phyloP scores from a whole-genome alignment of 805 yeast species.

The Kazachstania kunashirensis region DNA sequence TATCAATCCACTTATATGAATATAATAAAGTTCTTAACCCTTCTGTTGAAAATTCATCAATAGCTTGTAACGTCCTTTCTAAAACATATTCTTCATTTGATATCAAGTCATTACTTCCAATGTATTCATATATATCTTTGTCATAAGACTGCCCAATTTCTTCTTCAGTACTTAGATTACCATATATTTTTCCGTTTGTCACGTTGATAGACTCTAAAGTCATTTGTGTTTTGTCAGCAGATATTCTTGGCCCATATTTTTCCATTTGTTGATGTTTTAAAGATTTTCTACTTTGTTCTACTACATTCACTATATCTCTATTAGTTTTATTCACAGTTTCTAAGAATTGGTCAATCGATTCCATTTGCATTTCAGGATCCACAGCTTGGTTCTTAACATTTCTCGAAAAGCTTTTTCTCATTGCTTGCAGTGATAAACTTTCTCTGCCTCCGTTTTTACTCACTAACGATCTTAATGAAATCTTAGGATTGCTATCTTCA shows the following conservation, averaged over 20 bases:
- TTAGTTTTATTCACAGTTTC: constrained; percentile 36
- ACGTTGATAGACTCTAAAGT: neutral
- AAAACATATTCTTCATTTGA: constrained; percentile 66
- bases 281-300: constrained; percentile 44
- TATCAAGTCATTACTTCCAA: constrained; percentile 48
- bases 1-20: constrained; percentile 62
- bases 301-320: constrained; percentile 45
- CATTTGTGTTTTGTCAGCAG: neutral
- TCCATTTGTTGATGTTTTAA: constrained; percentile 49
- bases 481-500: constrained; percentile 20
- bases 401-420: constrained; percentile 24
- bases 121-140: constrained; percentile 26
- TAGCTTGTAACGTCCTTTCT: constrained; percentile 78
- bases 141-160: neutral
- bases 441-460: constrained; percentile 20
- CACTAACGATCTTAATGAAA: constrained; percentile 27
- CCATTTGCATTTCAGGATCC: constrained; percentile 25
- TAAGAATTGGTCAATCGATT: constrained; percentile 44
- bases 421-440: constrained; percentile 26
- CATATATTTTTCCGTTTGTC: neutral
- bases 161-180: neutral
- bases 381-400: constrained; percentile 2
- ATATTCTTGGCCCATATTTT: constrained; percentile 34
- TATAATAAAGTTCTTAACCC: constrained; percentile 87
- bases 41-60: constrained; percentile 90